Evolutionary conservation across 805 yeast species (phyloP).

Genomic region (Saturnispora zaruensis): DNA sequence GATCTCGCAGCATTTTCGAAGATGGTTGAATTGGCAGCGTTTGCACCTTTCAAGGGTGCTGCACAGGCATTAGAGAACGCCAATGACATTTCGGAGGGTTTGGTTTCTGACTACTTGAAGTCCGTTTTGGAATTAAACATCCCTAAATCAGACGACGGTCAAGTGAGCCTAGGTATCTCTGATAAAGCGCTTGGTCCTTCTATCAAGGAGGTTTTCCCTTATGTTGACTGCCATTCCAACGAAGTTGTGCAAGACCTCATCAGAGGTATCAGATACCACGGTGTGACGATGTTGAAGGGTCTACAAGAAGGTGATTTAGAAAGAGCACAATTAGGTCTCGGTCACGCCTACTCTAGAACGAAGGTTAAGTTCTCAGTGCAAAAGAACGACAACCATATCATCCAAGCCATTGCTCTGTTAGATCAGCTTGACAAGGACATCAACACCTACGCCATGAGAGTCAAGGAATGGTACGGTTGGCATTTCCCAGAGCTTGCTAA

Average conservation of each 20-base stretch:
- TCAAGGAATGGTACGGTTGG: slow-evolving; percentile 98
- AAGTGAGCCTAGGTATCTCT: slow-evolving; percentile 75
- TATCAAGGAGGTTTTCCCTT: slow-evolving; percentile 83
- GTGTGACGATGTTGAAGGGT: slow-evolving; percentile 81
- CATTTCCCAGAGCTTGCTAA: slow-evolving; percentile 96
- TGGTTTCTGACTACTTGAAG: slow-evolving; percentile 86
- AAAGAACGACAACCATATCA: slow-evolving; percentile 97
- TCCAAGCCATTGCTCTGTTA: slow-evolving; percentile 94
- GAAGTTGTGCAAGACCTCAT: slow-evolving; percentile 92
- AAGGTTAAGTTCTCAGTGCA: slow-evolving; percentile 98
- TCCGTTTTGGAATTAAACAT: slow-evolving; percentile 82
- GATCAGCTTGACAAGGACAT: slow-evolving; percentile 98
- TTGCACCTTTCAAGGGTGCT: slow-evolving; percentile 98
- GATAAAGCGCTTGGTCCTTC: slow-evolving; percentile 96
- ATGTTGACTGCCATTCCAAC: slow-evolving; percentile 80
- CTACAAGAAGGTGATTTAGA: slow-evolving; percentile 92
- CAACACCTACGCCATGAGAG: slow-evolving; percentile 95
- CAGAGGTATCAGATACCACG: slow-evolving; percentile 90
- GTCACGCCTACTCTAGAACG: slow-evolving; percentile 98
- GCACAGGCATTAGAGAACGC: slow-evolving; percentile 99
- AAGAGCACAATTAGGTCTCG: slow-evolving; percentile 97
- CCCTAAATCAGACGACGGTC: slow-evolving; percentile 68
- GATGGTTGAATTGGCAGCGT: slow-evolving; percentile 85
- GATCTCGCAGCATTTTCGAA: slow-evolving; percentile 86
- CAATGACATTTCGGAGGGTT: slow-evolving; percentile 94